Evolutionary conservation across 2,329 filamentous ascomycete genomes (phyloP), one percentile per base, ranked within the genome.

Genomic region (Beauveria scarabaeidicola): DNA sequence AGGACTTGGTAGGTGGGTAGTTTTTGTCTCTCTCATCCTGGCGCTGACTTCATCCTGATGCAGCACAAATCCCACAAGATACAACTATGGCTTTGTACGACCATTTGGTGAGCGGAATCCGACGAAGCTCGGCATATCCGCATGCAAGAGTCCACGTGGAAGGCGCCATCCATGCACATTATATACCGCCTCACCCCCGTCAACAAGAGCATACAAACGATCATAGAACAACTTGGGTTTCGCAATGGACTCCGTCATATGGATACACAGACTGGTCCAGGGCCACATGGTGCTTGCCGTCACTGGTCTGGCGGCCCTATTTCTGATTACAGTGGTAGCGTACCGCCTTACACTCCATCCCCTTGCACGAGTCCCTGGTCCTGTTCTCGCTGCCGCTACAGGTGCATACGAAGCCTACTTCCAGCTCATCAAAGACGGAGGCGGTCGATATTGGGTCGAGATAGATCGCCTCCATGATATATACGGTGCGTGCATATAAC

Each of bases 361-460:
- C 27, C 52, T 55, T 17, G 52, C 52, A 15, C 25, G 25, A 11
- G 52, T 55, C 1, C 52, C 52, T 4, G 52, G 52, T 2, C 52
- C 52, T 8, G 17, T 46, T 21, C 41, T 55, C 27, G 41, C 52
- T 9, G 52, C 52, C 5, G 40, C 40, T 6, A 55, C 52, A 17
- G 52, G 52, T 5, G 52, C 52, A 9, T 55, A 55, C 27, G 52
- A 55, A 13, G 52, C 52, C 17, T 55, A 55, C 25, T 55, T 55
- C n/a, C 40, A 55, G 13, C n/a, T 55, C 9, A 9, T 55, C 19
- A 55, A 55, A 10, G 52, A 55, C 10, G 52, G 52, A 21, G 52
- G 52, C 5, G 52, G 52, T 11, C 52, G 52, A n/a, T 55, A 46
- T 41, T 55, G 52, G 52, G 41, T 55, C 27, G 52, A 55, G 40